Percentiles rank a stretch among this genome's conserved stretches.
phyloP scores from a whole-genome alignment of 148 eudicot genomes.

The Nyssa sinensis region DNA sequence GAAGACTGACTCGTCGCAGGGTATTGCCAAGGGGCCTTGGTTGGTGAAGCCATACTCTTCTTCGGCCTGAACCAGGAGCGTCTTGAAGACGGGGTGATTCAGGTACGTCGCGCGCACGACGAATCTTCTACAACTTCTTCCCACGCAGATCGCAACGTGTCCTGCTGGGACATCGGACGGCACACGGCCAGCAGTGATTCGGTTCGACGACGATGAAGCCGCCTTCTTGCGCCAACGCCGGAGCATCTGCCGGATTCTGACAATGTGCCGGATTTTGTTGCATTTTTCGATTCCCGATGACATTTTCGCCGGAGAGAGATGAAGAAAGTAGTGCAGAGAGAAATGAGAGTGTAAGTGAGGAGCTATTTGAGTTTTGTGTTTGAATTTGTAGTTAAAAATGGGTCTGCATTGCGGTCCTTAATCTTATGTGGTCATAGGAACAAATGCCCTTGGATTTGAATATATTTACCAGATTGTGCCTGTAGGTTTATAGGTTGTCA shows the following conservation, averaged over 20 bases:
- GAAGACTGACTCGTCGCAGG: conserved; percentile 55
- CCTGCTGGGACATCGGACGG: conserved; percentile 60
- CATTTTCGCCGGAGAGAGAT: conserved; percentile 16
- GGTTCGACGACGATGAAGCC: conserved; percentile 12
- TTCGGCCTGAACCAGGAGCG: too few relatives aligned
- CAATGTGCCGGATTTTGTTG: conserved; percentile 49
- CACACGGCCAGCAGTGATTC: conserved; percentile 20
- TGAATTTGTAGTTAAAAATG: background rate
- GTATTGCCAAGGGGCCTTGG: conserved; percentile 48
- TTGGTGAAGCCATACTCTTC: conserved; percentile 52
- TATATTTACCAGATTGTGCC: conserved; percentile 3
- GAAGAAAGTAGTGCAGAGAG: background rate
- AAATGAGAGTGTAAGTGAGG: background rate
- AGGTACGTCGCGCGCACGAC: conserved; percentile 44
- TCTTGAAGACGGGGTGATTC: conserved; percentile 51
- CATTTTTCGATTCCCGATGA: conserved; percentile 20
- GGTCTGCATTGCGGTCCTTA: too few relatives aligned
- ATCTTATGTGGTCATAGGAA: background rate
- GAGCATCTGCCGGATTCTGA: conserved; percentile 47
- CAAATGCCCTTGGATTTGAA: conserved; percentile 13
- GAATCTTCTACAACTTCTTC: conserved; percentile 29
- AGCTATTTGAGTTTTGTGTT: background rate
- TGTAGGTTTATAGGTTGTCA: background rate
- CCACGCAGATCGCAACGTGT: conserved; percentile 65
- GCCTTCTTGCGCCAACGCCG: conserved; percentile 37